These are phyloP conservation scores for Coelastrella sp. DNA, from an alignment of 139 green algal genomes.

Conservation along the genomic window DNA sequence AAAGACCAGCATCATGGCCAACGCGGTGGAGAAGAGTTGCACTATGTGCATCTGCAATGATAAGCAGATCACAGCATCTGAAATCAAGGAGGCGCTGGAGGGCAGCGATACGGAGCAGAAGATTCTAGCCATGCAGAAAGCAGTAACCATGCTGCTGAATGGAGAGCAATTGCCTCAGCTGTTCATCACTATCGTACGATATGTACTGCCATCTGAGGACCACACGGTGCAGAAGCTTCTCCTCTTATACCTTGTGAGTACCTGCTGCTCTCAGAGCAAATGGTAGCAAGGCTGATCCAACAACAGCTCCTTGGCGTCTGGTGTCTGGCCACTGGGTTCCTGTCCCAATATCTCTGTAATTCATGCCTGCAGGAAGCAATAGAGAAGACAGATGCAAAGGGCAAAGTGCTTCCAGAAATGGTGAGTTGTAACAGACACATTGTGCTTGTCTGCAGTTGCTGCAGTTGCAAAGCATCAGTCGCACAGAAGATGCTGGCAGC, in stretches of 20 bases:
- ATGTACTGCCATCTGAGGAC: slow-evolving; percentile 98
- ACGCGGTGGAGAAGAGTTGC: slow-evolving; percentile 82
- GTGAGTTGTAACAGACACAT: slow-evolving; percentile 51
- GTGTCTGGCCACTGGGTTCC: too few relatives aligned
- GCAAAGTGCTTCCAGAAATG: slow-evolving; percentile 99
- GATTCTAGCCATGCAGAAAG: slow-evolving; percentile 95
- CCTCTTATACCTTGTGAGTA: slow-evolving; percentile 95
- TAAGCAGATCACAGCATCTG: slow-evolving; percentile 74
- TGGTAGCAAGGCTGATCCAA: not conserved
- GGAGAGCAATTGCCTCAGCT: slow-evolving; percentile 95
- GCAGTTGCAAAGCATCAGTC: too few relatives aligned
- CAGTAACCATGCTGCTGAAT: slow-evolving; percentile 92
- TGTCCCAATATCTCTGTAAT: not conserved
- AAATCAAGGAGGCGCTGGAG: slow-evolving; percentile 97
- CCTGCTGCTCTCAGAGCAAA: not conserved
- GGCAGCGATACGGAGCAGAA: slow-evolving; percentile 86
- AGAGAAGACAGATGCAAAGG: slow-evolving; percentile 95
- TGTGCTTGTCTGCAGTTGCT: too few relatives aligned
- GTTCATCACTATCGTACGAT: slow-evolving; percentile 99
- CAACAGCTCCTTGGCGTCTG: not conserved
- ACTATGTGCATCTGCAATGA: slow-evolving; percentile 96
- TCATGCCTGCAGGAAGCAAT: slow-evolving; percentile 91
- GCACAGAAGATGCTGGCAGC: too few relatives aligned
- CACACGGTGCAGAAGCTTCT: slow-evolving; percentile 98
- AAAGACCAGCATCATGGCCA: slow-evolving; percentile 64